These are phyloP conservation scores for Monosporascus sp. DNA, from an alignment of 2,329 filamentous ascomycete species.

Conservation along the genomic window DNA sequence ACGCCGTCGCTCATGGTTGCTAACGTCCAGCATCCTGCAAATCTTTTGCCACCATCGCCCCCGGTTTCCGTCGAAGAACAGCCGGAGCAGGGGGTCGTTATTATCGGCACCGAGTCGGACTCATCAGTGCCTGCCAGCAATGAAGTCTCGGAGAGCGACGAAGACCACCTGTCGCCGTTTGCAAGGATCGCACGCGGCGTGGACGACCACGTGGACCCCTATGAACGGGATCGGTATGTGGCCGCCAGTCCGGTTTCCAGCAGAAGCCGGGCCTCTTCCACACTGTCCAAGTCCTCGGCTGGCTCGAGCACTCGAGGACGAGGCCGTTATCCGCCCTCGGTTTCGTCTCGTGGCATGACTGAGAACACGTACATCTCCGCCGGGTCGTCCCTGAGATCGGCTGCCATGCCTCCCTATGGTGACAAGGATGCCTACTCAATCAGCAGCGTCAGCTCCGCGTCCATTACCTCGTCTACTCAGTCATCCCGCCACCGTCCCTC, in stretches of 20 bases:
- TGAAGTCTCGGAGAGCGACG: constrained; percentile 67
- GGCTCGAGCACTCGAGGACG: constrained; percentile 47
- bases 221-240: constrained; percentile 55
- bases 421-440: constrained; percentile 53
- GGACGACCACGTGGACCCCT: constrained; percentile 54
- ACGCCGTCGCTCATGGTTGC: constrained; percentile 74
- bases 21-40: constrained; percentile 80
- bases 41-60: constrained; percentile 72
- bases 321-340: constrained; percentile 44
- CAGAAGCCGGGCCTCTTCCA: constrained; percentile 54
- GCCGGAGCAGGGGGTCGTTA: constrained; percentile 46
- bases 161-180: constrained; percentile 70
- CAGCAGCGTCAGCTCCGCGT: constrained; percentile 43
- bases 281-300: constrained; percentile 47
- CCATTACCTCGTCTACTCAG: constrained; percentile 43
- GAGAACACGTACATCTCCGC: constrained; percentile 66
- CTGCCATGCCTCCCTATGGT: constrained; percentile 26
- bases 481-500: constrained; percentile 52
- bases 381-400: constrained; percentile 51
- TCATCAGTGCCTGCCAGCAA: constrained; percentile 51
- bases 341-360: constrained; percentile 49
- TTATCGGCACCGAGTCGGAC: constrained; percentile 50
- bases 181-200: constrained; percentile 70
- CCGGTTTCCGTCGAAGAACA: constrained; percentile 76
- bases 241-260: constrained; percentile 63